Evolutionary conservation across 306 rosid genomes (phyloP).

Genomic region (Abrus pulchellus): DNA sequence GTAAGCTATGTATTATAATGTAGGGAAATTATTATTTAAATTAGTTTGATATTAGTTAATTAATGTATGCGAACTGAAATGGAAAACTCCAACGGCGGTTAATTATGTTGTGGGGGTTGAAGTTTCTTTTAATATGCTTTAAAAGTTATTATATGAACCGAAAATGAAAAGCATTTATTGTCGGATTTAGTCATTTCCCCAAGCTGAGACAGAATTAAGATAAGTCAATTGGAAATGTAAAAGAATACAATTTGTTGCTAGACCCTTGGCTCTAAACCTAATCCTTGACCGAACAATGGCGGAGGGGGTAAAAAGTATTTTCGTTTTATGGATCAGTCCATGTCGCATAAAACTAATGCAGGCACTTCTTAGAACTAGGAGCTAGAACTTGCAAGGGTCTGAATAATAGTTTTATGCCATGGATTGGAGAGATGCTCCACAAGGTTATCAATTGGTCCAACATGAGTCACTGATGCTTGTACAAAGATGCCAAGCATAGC

Average conservation of each 20-base stretch:
- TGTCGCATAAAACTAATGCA: conserved; percentile 33
- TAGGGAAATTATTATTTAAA: not conserved
- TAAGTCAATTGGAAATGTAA: conserved; percentile 7
- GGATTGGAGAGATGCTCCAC: conserved; percentile 91
- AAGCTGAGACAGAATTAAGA: not conserved
- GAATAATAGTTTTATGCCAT: conserved; percentile 90
- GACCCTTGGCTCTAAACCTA: not conserved
- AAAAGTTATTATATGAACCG: not conserved
- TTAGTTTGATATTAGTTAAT: not conserved
- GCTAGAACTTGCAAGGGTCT: conserved; percentile 66
- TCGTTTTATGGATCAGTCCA: conserved; percentile 26
- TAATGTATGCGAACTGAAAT: not conserved
- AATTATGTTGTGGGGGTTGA: not conserved
- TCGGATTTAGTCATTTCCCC: not conserved
- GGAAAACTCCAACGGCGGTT: not conserved
- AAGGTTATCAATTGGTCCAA: conserved; percentile 94
- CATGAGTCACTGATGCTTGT: conserved; percentile 91
- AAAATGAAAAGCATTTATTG: not conserved
- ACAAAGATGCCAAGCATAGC: conserved; percentile 92
- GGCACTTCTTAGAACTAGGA: conserved; percentile 47
- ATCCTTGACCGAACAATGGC: not conserved
- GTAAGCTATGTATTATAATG: not conserved
- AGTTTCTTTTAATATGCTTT: not conserved
- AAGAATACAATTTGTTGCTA: not conserved
- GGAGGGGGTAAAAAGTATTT: not conserved